A percentile compares a stretch with the other conserved stretches of the same genome.
These are phyloP conservation scores for Podaxis sp. DNA, from an alignment of 768 basidiomycete species.

Conservation along the genomic window DNA sequence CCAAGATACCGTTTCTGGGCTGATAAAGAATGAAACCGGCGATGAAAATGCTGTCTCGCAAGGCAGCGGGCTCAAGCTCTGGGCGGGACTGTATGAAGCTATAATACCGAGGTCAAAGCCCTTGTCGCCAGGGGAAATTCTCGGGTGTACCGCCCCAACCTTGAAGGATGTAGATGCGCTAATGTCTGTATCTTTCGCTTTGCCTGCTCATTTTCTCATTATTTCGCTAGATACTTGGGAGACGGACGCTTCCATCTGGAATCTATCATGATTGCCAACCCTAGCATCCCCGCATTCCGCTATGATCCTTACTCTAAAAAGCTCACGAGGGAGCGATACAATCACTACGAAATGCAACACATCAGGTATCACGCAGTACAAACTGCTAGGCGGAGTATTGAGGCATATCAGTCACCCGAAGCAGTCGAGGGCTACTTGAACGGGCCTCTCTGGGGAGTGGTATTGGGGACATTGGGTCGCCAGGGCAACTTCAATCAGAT, in stretches of 20 bases:
- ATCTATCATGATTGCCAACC: slow-evolving; percentile 99
- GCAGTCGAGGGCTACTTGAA: slow-evolving; percentile 16
- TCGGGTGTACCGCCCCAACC: slow-evolving; percentile 93
- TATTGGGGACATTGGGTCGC: slow-evolving; percentile 90
- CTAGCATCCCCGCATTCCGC: slow-evolving; percentile 88
- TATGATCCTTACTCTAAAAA: slow-evolving; percentile 99
- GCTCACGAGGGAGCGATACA: slow-evolving; percentile 87
- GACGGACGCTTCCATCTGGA: slow-evolving; percentile 91
- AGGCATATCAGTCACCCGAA: slow-evolving; percentile 36
- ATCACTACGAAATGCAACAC: slow-evolving; percentile 82
- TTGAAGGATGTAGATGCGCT: slow-evolving; percentile 79
- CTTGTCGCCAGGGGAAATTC: slow-evolving; percentile 91
- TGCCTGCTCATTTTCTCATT: background rate
- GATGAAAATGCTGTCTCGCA: slow-evolving; percentile 3
- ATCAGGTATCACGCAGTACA: slow-evolving; percentile 69
- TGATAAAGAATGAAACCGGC: slow-evolving; percentile 11
- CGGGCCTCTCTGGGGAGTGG: slow-evolving; percentile 75
- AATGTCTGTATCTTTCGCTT: slow-evolving; percentile 54
- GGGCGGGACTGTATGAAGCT: slow-evolving; percentile 66
- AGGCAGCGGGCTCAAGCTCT: slow-evolving; percentile 24
- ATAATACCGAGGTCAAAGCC: slow-evolving; percentile 86
- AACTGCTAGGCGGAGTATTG: slow-evolving; percentile 54
- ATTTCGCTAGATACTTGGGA: slow-evolving; percentile 66
- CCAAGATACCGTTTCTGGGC: slow-evolving; percentile 8
- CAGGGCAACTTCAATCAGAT: slow-evolving; percentile 92